phyloP scores from a whole-genome alignment of 257 asterid species.

The Solanum sitiens region DNA sequence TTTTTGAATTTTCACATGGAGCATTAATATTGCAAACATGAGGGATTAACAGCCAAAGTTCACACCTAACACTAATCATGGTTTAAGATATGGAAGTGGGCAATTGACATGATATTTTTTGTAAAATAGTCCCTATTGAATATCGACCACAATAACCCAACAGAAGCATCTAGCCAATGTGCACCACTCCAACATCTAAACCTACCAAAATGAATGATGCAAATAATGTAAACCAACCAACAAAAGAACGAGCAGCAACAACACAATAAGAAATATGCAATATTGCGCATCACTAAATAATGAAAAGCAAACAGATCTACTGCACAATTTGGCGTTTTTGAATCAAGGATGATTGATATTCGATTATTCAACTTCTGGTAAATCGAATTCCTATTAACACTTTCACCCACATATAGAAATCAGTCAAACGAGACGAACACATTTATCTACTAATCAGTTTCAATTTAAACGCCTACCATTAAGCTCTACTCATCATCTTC shows the following conservation, averaged over 20 bases:
- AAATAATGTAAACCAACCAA: too few relatives aligned
- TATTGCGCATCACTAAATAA: background rate
- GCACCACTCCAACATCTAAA: too few relatives aligned
- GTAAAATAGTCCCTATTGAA: too few relatives aligned
- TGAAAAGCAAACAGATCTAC: background rate
- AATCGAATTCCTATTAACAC: background rate
- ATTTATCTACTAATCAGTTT: background rate
- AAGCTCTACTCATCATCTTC: conserved; percentile 59
- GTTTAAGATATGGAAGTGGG: too few relatives aligned
- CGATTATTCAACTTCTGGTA: background rate
- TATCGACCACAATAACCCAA: too few relatives aligned
- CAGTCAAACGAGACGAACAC: background rate
- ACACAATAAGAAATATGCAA: background rate
- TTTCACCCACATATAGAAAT: background rate
- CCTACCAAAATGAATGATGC: too few relatives aligned
- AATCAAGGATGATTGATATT: background rate
- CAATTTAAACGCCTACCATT: background rate
- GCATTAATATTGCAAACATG: too few relatives aligned
- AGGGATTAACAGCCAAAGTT: too few relatives aligned
- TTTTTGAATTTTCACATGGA: too few relatives aligned
- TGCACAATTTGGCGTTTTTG: background rate
- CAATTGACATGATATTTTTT: too few relatives aligned
- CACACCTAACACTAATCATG: too few relatives aligned
- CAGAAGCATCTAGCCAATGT: too few relatives aligned
- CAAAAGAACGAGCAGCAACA: background rate